Percentiles rank a stretch among this genome's conserved stretches.
Evolutionary conservation across 768 basidiomycete genomes (phyloP).

Genomic region (Saitozyma podzolica): DNA sequence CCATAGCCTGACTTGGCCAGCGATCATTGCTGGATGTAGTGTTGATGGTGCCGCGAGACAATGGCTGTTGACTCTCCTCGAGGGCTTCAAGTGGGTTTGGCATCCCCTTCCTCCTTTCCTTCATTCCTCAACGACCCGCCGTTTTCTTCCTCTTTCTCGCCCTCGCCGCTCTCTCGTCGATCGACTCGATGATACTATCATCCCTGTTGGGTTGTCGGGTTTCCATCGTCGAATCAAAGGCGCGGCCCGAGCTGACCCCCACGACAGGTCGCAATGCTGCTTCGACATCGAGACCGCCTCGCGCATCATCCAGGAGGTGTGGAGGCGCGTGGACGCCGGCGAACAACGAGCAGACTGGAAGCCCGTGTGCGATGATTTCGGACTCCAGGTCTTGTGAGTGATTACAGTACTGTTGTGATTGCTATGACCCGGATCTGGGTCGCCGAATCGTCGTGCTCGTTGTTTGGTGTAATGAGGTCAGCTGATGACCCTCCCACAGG

Average conservation of each 20-base stretch:
- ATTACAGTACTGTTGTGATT: too few relatives aligned
- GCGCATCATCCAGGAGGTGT: conserved; percentile 42
- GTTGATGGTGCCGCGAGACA: conserved; percentile 30
- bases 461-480: background rate
- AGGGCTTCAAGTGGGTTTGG: conserved; percentile 43
- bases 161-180: background rate
- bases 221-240: background rate
- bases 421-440: too few relatives aligned
- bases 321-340: conserved; percentile 36
- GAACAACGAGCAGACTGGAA: conserved; percentile 40
- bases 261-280: conserved; percentile 42
- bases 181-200: too few relatives aligned
- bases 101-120: too few relatives aligned
- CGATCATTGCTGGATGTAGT: conserved; percentile 47
- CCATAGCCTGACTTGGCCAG: conserved; percentile 44
- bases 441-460: too few relatives aligned
- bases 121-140: too few relatives aligned
- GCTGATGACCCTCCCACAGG: background rate
- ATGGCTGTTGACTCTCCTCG: conserved; percentile 43
- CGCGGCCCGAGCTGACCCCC: background rate
- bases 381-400: conserved; percentile 43
- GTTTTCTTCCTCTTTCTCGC: background rate
- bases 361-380: conserved; percentile 42
- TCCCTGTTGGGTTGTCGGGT: background rate
- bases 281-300: conserved; percentile 49